These are phyloP conservation scores for Anthracocystis setariae DNA, from an alignment of 1,284 basidiomycete genomes.

Conservation along the genomic window DNA sequence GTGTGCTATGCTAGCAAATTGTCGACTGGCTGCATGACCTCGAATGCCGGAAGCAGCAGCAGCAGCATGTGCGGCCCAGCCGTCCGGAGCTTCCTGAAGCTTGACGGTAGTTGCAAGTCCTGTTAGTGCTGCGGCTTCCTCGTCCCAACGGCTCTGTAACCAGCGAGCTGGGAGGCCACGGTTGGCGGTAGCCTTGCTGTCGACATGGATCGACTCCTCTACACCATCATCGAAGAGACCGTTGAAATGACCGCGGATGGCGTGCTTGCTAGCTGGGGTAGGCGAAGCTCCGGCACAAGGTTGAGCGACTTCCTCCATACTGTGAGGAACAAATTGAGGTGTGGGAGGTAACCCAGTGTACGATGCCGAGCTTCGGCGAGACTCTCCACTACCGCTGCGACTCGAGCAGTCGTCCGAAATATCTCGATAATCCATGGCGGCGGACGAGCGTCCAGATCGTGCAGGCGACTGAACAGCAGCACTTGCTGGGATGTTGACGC, in stretches of 20 bases:
- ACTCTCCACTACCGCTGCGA: slow-evolving; percentile 48
- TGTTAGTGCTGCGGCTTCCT: slow-evolving; percentile 14
- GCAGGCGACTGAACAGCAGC: slow-evolving; percentile 16
- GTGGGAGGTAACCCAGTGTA: slow-evolving; percentile 59
- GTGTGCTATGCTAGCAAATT: slow-evolving; percentile 28
- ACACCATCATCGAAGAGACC: slow-evolving; percentile 6
- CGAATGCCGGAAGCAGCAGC: neutral
- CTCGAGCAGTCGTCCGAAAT: slow-evolving; percentile 48
- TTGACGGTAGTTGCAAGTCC: slow-evolving; percentile 9
- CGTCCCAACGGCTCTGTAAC: slow-evolving; percentile 40
- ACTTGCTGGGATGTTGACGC: slow-evolving; percentile 20
- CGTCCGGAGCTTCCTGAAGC: slow-evolving; percentile 9
- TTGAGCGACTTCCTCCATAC: slow-evolving; percentile 19
- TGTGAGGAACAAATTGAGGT: slow-evolving; percentile 46
- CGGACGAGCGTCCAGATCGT: slow-evolving; percentile 18
- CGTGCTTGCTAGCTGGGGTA: slow-evolving; percentile 25
- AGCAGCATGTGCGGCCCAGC: slow-evolving; percentile 7
- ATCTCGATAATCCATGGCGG: slow-evolving; percentile 39
- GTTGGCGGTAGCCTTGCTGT: slow-evolving; percentile 21
- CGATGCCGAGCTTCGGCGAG: slow-evolving; percentile 50
- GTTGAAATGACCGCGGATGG: slow-evolving; percentile 1
- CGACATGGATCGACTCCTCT: slow-evolving; percentile 16
- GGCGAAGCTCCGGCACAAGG: slow-evolving; percentile 25
- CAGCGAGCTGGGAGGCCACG: slow-evolving; percentile 28
- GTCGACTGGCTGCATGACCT: slow-evolving; percentile 6